Evolutionary conservation across 2,329 filamentous ascomycete genomes (phyloP).

Genomic region (Hansfordia pulvinata): DNA sequence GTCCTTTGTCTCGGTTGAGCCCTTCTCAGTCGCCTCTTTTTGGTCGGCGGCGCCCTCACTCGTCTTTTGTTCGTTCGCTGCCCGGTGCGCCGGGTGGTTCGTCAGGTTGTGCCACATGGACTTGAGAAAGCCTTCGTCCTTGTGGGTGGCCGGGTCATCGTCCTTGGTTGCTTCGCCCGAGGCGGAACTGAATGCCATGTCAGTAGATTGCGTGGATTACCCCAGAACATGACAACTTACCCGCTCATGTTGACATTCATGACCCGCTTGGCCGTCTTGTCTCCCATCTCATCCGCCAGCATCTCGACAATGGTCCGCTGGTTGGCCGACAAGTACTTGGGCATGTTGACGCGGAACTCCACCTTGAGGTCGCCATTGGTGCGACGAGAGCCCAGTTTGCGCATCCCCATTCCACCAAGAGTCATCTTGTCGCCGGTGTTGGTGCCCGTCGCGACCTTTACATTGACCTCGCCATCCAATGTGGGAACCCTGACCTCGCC

Average conservation of each 20-base stretch:
- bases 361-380: slow-evolving; percentile 74
- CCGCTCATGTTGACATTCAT: slow-evolving; percentile 61
- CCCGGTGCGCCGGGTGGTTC: slow-evolving; percentile 50
- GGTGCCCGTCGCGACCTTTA: slow-evolving; percentile 84
- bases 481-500: slow-evolving; percentile 85
- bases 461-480: slow-evolving; percentile 76
- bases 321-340: slow-evolving; percentile 83
- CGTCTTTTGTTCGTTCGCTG: slow-evolving; percentile 11
- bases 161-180: slow-evolving; percentile 12
- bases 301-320: slow-evolving; percentile 90
- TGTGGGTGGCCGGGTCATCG: slow-evolving; percentile 37
- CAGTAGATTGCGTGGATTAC: background rate
- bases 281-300: slow-evolving; percentile 89
- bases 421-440: slow-evolving; percentile 87
- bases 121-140: slow-evolving; percentile 83
- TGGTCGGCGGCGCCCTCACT: slow-evolving; percentile 9
- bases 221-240: slow-evolving; percentile 28
- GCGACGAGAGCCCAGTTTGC: slow-evolving; percentile 57
- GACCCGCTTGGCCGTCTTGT: slow-evolving; percentile 79
- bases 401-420: slow-evolving; percentile 86
- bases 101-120: slow-evolving; percentile 86
- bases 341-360: slow-evolving; percentile 91
- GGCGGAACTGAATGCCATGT: slow-evolving; percentile 2
- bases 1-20: slow-evolving; percentile 13
- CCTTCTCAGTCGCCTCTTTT: slow-evolving; percentile 7